A percentile compares a stretch with the other conserved stretches of the same genome.
These are phyloP conservation scores for Torrubiella hemipterigena DNA, from an alignment of 2,329 filamentous ascomycete genomes.

Conservation along the genomic window DNA sequence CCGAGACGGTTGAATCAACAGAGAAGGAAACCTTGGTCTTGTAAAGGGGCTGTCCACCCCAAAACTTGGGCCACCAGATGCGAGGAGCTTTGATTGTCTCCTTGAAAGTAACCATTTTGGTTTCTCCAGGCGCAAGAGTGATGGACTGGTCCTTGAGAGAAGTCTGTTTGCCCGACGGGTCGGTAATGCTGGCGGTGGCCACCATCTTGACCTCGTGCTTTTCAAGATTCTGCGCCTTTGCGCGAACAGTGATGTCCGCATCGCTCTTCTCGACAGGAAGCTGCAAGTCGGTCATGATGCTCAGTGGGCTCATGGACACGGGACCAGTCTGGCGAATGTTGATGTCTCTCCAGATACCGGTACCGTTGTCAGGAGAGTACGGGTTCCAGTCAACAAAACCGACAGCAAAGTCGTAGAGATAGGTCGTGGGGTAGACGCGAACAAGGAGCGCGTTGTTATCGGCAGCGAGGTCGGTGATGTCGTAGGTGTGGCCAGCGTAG, in stretches of 20 bases:
- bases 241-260: conserved; percentile 24
- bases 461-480: conserved; percentile 33
- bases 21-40: conserved; percentile 16
- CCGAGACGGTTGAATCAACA: conserved; percentile 16
- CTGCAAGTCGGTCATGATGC: conserved; percentile 30
- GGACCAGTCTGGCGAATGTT: conserved; percentile 41
- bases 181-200: conserved; percentile 20
- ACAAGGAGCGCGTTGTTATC: conserved; percentile 39
- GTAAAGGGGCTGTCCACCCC: conserved; percentile 46
- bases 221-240: conserved; percentile 27
- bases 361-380: conserved; percentile 48
- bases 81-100: conserved; percentile 27
- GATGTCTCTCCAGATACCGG: conserved; percentile 49
- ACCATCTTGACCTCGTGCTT: conserved; percentile 23
- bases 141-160: conserved; percentile 18
- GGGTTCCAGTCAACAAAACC: conserved; percentile 54
- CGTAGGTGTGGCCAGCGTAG: conserved; percentile 42
- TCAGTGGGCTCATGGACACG: conserved; percentile 30
- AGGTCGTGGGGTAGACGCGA: conserved; percentile 44
- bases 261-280: conserved; percentile 6
- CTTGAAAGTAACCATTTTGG: conserved; percentile 21
- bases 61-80: conserved; percentile 51
- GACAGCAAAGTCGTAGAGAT: conserved; percentile 44
- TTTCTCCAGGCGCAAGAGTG: conserved; percentile 23
- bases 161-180: conserved; percentile 15